Evolutionary conservation across 805 yeast genomes (phyloP).

Genomic region (Cyberlindnera mississippiensis): DNA sequence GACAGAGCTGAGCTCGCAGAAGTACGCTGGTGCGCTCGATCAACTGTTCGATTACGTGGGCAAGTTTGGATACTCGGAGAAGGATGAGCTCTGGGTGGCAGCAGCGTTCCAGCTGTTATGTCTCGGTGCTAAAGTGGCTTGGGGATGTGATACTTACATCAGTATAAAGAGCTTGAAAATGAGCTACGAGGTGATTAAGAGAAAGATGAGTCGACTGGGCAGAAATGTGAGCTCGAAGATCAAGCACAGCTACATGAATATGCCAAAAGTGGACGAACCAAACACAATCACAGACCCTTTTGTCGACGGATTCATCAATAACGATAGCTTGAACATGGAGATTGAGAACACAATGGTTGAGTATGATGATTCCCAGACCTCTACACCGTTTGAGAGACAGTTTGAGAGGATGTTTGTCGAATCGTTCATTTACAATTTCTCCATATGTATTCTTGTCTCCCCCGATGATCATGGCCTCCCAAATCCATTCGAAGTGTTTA

Average conservation of each 20-base stretch:
- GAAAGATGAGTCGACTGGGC: slow-evolving; percentile 20
- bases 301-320: slow-evolving; percentile 18
- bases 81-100: slow-evolving; percentile 35
- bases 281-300: slow-evolving; percentile 1
- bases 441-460: slow-evolving; percentile 36
- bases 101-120: slow-evolving; percentile 38
- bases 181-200: slow-evolving; percentile 34
- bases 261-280: not conserved
- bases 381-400: slow-evolving; percentile 12
- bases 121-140: slow-evolving; percentile 34
- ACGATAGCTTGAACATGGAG: slow-evolving; percentile 20
- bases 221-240: not conserved
- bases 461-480: slow-evolving; percentile 33
- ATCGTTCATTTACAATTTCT: slow-evolving; percentile 41
- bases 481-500: slow-evolving; percentile 39
- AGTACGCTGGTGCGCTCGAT: slow-evolving; percentile 26
- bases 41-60: slow-evolving; percentile 9
- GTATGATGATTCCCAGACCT: not conserved
- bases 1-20: slow-evolving; percentile 24
- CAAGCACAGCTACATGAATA: not conserved
- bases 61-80: not conserved
- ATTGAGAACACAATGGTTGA: slow-evolving; percentile 19
- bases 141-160: slow-evolving; percentile 16
- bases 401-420: slow-evolving; percentile 37
- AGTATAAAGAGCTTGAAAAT: slow-evolving; percentile 29